These are phyloP conservation scores for Rheum nobile DNA, from an alignment of 148 eudicot genomes.

Conservation along the genomic window DNA sequence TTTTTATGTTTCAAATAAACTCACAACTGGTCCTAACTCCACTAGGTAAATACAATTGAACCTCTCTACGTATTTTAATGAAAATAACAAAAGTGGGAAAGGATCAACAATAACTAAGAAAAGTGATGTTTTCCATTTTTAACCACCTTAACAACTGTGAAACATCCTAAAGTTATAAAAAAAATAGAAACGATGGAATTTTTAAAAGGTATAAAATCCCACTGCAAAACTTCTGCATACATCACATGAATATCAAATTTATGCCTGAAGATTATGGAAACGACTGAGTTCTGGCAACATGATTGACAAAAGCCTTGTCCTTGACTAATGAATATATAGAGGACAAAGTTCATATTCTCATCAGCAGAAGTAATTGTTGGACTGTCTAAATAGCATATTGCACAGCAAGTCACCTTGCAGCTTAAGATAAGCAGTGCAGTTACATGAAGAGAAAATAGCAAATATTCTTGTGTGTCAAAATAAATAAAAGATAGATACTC, in stretches of 20 bases:
- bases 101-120: background rate
- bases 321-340: background rate
- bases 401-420: background rate
- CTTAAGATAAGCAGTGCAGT: background rate
- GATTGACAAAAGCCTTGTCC: background rate
- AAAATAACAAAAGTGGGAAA: background rate
- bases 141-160: background rate
- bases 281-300: background rate
- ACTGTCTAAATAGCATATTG: background rate
- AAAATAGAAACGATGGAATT: background rate
- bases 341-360: background rate
- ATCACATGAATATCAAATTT: background rate
- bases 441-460: background rate
- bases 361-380: background rate
- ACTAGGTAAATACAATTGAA: background rate
- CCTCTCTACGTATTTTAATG: background rate
- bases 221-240: background rate
- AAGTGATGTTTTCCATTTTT: background rate
- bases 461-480: background rate
- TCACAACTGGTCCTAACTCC: background rate
- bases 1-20: background rate
- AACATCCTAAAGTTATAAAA: background rate
- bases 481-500: background rate
- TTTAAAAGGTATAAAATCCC: background rate
- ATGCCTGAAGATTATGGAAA: background rate